Conservation (phyloP, 2,329 filamentous ascomycete genomes). For the Venturia carpophila region DNA sequence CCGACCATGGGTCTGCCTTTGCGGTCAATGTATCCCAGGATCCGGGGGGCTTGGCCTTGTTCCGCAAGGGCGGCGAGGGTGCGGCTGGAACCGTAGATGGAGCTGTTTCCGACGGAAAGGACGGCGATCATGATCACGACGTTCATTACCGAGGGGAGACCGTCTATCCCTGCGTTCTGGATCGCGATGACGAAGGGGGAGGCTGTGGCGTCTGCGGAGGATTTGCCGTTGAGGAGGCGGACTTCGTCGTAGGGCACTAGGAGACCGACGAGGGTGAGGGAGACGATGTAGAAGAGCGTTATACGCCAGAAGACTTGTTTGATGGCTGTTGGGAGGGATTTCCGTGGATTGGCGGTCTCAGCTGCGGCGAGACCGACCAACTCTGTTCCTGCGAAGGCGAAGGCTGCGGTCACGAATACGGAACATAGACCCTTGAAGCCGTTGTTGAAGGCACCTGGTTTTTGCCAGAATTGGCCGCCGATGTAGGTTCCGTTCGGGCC, state of each 20-base stretch:
- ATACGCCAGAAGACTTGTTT: constrained; percentile 97
- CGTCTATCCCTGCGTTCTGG: constrained; percentile 69
- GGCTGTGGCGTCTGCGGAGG: constrained; percentile 59
- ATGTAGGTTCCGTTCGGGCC: constrained; percentile 59
- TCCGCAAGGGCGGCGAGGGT: constrained; percentile 86
- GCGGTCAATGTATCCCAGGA: constrained; percentile 55
- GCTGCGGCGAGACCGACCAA: constrained; percentile 69
- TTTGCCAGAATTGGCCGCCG: constrained; percentile 59
- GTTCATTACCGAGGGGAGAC: constrained; percentile 85
- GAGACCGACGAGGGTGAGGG: constrained; percentile 71
- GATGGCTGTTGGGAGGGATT: constrained; percentile 75
- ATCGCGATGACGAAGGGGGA: constrained; percentile 95
- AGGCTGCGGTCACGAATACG: constrained; percentile 69
- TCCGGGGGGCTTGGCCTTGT: constrained; percentile 52
- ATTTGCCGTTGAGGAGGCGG: constrained; percentile 52
- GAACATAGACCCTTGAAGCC: constrained; percentile 77
- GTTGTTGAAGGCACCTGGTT: constrained; percentile 75
- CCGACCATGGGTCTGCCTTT: constrained; percentile 52
- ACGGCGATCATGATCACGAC: constrained; percentile 88
- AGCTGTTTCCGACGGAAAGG: constrained; percentile 82
- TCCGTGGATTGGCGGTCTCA: constrained; percentile 69
- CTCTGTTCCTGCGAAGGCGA: constrained; percentile 67
- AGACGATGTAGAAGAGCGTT: constrained; percentile 68
- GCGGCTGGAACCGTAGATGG: constrained; percentile 83
- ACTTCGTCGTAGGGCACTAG: constrained; percentile 66